These are phyloP conservation scores for Pleurotus djamor DNA, from an alignment of 768 basidiomycete genomes.

Conservation along the genomic window DNA sequence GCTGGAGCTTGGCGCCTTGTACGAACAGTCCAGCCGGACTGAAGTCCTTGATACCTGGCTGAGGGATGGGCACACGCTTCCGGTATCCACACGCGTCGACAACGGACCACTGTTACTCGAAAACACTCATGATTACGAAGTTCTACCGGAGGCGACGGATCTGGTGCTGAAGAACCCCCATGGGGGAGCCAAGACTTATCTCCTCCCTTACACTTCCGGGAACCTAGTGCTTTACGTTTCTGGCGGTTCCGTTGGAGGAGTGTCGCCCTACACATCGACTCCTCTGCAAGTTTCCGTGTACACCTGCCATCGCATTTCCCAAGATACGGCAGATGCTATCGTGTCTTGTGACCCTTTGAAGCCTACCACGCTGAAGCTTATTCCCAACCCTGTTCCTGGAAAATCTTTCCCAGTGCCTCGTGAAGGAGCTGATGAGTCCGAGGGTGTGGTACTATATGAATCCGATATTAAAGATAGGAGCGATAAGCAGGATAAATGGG, in stretches of 20 bases:
- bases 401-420: constrained; percentile 61
- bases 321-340: constrained; percentile 9
- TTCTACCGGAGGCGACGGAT: constrained; percentile 30
- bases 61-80: constrained; percentile 53
- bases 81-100: constrained; percentile 17
- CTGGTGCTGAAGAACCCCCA: constrained; percentile 44
- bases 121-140: constrained; percentile 27
- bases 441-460: constrained; percentile 68
- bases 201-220: constrained; percentile 42
- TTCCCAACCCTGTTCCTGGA: constrained; percentile 58
- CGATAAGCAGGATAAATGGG: constrained; percentile 25
- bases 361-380: constrained; percentile 52
- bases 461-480: constrained; percentile 29
- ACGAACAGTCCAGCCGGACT: constrained; percentile 22
- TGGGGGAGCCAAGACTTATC: constrained; percentile 36
- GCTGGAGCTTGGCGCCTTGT: constrained; percentile 56
- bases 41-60: constrained; percentile 64
- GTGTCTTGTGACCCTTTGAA: constrained; percentile 34
- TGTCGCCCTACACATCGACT: constrained; percentile 46
- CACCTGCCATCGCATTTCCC: constrained; percentile 32
- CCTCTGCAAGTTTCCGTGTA: constrained; percentile 46
- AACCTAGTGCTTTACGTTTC: constrained; percentile 60
- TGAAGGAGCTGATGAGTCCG: constrained; percentile 73
- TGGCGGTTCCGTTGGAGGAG: constrained; percentile 47
- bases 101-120: constrained; percentile 15